These are phyloP conservation scores for Apiospora kogelbergensis DNA, from an alignment of 2,329 filamentous ascomycete species.

Conservation along the genomic window DNA sequence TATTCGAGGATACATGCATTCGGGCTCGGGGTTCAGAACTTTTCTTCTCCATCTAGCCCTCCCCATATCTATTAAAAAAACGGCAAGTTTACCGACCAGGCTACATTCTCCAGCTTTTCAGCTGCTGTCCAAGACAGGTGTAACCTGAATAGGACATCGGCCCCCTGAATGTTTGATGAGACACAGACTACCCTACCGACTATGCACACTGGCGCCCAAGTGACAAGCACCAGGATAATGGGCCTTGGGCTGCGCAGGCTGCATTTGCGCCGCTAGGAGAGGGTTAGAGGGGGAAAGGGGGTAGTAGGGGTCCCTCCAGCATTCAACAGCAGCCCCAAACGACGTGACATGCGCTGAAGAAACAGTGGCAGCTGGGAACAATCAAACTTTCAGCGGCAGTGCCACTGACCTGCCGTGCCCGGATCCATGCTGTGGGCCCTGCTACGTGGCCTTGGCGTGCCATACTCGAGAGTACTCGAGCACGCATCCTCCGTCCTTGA, in stretches of 20 bases:
- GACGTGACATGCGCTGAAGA: background rate
- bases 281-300: background rate
- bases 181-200: background rate
- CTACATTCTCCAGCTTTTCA: constrained; percentile 2
- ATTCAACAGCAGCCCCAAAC: background rate
- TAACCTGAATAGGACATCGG: constrained; percentile 1
- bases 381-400: background rate
- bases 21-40: background rate
- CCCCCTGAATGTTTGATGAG: constrained; percentile 1
- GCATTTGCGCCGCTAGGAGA: background rate
- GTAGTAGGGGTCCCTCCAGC: background rate
- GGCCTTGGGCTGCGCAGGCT: background rate
- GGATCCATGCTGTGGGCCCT: background rate
- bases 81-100: background rate
- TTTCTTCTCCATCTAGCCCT: background rate
- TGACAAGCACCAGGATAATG: no score
- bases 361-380: background rate
- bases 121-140: background rate
- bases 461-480: no score
- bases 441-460: background rate
- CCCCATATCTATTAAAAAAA: background rate
- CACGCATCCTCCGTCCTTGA: no score
- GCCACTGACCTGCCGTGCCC: background rate
- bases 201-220: background rate
- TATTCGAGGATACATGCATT: background rate